Conservation (phyloP, 106 monocot species). For the Platanthera zijinensis region DNA sequence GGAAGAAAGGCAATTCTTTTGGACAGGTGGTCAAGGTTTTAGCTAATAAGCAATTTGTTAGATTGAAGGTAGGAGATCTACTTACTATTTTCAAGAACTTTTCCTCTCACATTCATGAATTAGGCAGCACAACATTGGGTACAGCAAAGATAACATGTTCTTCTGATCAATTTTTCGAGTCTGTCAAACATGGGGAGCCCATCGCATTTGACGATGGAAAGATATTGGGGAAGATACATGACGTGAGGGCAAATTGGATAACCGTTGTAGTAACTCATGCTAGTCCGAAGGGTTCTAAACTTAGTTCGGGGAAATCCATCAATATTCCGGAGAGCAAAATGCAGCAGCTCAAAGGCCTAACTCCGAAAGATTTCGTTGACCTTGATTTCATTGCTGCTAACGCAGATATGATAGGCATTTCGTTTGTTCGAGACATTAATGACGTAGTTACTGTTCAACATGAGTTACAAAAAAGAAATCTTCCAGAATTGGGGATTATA, state of each 20-base stretch:
- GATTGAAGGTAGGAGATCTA: slow-evolving; percentile 29
- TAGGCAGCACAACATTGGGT: not conserved
- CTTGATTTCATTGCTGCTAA: slow-evolving; percentile 34
- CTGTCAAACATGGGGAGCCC: slow-evolving; percentile 38
- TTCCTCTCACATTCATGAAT: not conserved
- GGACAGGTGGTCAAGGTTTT: slow-evolving; percentile 26
- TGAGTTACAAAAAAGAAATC: slow-evolving; percentile 29
- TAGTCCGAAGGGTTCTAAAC: slow-evolving; percentile 30
- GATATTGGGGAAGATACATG: slow-evolving; percentile 28
- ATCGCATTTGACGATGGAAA: slow-evolving; percentile 47
- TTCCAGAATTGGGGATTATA: slow-evolving; percentile 21
- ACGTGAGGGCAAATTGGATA: slow-evolving; percentile 17
- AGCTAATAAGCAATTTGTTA: slow-evolving; percentile 21
- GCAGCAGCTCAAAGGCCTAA: slow-evolving; percentile 28
- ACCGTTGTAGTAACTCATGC: slow-evolving; percentile 32
- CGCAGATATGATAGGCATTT: slow-evolving; percentile 46
- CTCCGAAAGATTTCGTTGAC: slow-evolving; percentile 34
- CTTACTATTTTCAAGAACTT: slow-evolving; percentile 23
- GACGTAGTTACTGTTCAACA: slow-evolving; percentile 25
- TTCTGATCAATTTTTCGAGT: slow-evolving; percentile 30
- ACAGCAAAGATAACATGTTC: slow-evolving; percentile 23
- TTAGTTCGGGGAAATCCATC: slow-evolving; percentile 40
- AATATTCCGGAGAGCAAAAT: slow-evolving; percentile 36
- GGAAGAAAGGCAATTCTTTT: slow-evolving; percentile 15
- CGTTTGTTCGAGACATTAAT: slow-evolving; percentile 23